Base-by-base conservation (phyloP, 805 yeast species). In the Metschnikowia amazonensis region DNA sequence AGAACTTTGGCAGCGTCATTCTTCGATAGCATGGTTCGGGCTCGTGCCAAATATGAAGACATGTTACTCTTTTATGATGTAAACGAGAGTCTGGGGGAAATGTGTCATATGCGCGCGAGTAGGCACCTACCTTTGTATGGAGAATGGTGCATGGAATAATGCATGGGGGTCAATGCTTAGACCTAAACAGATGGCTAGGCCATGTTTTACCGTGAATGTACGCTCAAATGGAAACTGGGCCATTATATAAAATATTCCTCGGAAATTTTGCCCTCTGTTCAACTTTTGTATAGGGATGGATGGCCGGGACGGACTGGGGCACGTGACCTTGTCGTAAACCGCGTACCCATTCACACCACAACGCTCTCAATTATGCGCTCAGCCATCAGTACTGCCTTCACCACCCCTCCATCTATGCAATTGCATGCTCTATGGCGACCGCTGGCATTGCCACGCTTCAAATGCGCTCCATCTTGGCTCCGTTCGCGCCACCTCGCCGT, bases 1-100 rank as follows among this genome's bases (percentile, higher is more conserved):
- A 79, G 40, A 10, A 42, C 40, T 7, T 44, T 39, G 31, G 17
- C 16, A 17, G 23, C 25, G 2, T 13, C 25, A 42, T 3, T 65
- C 61, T 43, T 55, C 18, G 43, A 21, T 18, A 39, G 36, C 20
- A 18, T 14, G 13, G 16, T 16, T 29, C 17, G 21, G 14, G 32
- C 37, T 38, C 35, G 46, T 36, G 38, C 37, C 31, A 41, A 21
- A 21, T 14, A 29, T 7, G 34, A 41, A 10, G 44, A 32, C 44
- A 41, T 41, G 37, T 5, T 10, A 14, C 5, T 31, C 13, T 4
- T 8, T 36, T 17, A 10, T 13, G 25, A 11, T 5, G 17, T 5
- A 13, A 20, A 18, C 9, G 32, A 13, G 14, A n/a, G n/a, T 27
- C 17, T 18, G 14, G n/a, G 32, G 32, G 18, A 13, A 17, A 29